Evolutionary conservation across 1,284 basidiomycete species (phyloP).

Genomic region (Naganishia sp.): DNA sequence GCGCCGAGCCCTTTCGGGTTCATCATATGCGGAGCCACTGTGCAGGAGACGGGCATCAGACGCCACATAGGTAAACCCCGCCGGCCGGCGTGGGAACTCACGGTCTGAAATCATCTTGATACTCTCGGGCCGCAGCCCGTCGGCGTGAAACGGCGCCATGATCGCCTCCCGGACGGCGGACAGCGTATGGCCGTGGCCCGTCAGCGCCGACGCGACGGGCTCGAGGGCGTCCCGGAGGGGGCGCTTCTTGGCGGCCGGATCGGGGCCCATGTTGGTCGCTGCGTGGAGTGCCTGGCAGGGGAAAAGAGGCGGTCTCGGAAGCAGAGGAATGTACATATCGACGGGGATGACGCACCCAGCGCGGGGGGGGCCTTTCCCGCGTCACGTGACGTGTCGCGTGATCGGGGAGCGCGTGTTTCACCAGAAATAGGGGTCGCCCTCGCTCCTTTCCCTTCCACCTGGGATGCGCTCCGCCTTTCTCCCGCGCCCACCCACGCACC

Average conservation of each 20-base stretch:
- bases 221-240: slow-evolving; percentile 32
- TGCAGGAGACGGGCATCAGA: slow-evolving; percentile 10
- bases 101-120: slow-evolving; percentile 51
- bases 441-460: background rate
- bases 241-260: slow-evolving; percentile 6
- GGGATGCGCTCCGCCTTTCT: background rate
- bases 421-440: background rate
- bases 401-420: background rate
- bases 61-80: too few species aligned
- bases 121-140: slow-evolving; percentile 48
- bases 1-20: slow-evolving; percentile 76
- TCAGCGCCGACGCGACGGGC: slow-evolving; percentile 30
- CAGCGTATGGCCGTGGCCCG: slow-evolving; percentile 37
- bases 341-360: too few species aligned
- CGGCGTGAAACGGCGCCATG: slow-evolving; percentile 48
- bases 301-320: too few species aligned
- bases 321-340: too few species aligned
- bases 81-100: slow-evolving; percentile 35
- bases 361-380: too few species aligned
- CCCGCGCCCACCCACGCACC: background rate
- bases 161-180: slow-evolving; percentile 51
- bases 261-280: background rate
- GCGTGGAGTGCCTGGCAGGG: background rate
- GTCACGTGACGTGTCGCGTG: too few species aligned
- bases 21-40: slow-evolving; percentile 88